Base-by-base conservation (phyloP, 306 rosid species). In the Argentina anserina region DNA sequence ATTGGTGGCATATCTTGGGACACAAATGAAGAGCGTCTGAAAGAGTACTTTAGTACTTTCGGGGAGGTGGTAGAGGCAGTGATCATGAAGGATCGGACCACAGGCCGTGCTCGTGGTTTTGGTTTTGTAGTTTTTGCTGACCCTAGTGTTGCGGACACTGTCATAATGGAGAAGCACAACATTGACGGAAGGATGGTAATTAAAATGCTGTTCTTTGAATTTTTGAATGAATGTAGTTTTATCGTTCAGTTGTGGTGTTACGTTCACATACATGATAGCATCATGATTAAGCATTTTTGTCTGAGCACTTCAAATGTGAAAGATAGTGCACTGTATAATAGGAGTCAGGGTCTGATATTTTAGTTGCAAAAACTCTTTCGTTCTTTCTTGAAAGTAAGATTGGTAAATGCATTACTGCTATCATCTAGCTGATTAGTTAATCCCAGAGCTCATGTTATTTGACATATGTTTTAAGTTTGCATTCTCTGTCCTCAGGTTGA, bases 1-100 rank as follows among this genome's bases (percentile, higher is more conserved):
- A 77, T 94, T 56, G 99, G 99, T 52, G 99, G 99, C 56, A 91
- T 94, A 82, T 94, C 99, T 47, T 94, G 99, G 99, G 97, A 94
- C 90, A 94, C 99, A 52, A 84, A 87, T 86, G 97, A 91, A 86
- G 99, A 91, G 76, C 94, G 99, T 52, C 93, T 94, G 74, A 89
- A 89, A 79, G 97, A 89, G 87, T 91, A 94, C 73, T 94, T 94
- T 79, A 78, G 91, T 81, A 70, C 82, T 47, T 94, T 77, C 71
- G 99, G 99, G 9, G 99, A 94, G 78, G 94, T 94, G 76, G 90
- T 91, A 69, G 99, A 94, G 81, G 95, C 97, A 29, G 97, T 94
- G 80, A 94, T 94, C 80, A 94, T 94, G 99, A 94, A 94, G 89
- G 99, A 94, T 89, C 97, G 97, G 81, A 89, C 96, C 47, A 91